These are phyloP conservation scores for Hanseniaspora mollemarum DNA, from an alignment of 805 yeast species.

Conservation along the genomic window DNA sequence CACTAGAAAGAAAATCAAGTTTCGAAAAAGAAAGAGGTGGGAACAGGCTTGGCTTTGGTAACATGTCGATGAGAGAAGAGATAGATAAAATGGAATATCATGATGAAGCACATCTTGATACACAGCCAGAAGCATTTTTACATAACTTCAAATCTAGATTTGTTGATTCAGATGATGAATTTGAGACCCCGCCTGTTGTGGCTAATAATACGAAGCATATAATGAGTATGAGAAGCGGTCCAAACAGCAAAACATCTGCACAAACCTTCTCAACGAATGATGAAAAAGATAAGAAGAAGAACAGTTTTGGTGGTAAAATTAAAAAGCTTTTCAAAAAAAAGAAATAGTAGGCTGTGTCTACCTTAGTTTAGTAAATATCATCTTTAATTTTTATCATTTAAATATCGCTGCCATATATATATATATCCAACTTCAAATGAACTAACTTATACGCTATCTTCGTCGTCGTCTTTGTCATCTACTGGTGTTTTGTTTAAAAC, in stretches of 20 bases:
- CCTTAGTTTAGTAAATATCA: no score
- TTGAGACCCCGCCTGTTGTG: background rate
- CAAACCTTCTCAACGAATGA: slow-evolving; percentile 20
- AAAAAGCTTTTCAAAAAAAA: slow-evolving; percentile 35
- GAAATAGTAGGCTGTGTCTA: no score
- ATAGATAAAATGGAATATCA: slow-evolving; percentile 16
- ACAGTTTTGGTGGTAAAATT: slow-evolving; percentile 31
- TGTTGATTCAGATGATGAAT: slow-evolving; percentile 53
- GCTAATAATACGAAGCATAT: background rate
- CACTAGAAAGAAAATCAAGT: slow-evolving; percentile 40
- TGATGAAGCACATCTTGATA: slow-evolving; percentile 16
- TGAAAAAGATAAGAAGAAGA: slow-evolving; percentile 24
- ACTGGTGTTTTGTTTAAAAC: background rate
- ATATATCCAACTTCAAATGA: no score
- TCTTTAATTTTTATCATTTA: slow-evolving; percentile 2
- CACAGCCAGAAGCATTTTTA: background rate
- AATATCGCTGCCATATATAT: no score
- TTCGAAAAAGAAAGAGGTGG: slow-evolving; percentile 39
- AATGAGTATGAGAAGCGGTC: background rate
- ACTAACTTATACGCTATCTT: background rate
- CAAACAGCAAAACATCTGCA: background rate
- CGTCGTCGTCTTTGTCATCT: background rate
- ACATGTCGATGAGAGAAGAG: slow-evolving; percentile 30
- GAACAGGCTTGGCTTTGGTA: slow-evolving; percentile 31
- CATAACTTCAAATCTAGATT: slow-evolving; percentile 42